Percentiles rank a stretch among this genome's conserved stretches.
Evolutionary conservation across 2,329 filamentous ascomycete genomes (phyloP).

Genomic region (Monosporascus sp.): DNA sequence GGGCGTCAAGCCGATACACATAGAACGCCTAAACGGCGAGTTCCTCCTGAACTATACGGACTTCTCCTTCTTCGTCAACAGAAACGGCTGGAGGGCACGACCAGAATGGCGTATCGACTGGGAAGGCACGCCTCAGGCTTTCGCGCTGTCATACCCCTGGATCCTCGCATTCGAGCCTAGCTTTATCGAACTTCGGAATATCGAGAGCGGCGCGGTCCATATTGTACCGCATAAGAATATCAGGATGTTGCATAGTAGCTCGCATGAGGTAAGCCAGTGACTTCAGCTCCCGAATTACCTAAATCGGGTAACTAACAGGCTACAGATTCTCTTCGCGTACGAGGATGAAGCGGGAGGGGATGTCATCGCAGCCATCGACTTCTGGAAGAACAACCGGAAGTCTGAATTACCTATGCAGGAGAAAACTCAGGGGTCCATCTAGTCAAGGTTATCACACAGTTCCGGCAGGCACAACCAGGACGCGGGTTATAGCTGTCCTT

Average conservation of each 20-base stretch:
- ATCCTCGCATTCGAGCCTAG: conserved; percentile 96
- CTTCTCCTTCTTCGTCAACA: conserved; percentile 98
- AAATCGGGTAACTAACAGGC: conserved; percentile 16
- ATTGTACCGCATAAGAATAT: conserved; percentile 97
- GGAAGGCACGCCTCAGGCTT: conserved; percentile 89
- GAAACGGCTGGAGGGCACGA: conserved; percentile 93
- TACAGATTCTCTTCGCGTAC: conserved; percentile 91
- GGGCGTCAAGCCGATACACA: conserved; percentile 90
- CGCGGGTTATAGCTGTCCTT: conserved; percentile 6
- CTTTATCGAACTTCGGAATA: conserved; percentile 94
- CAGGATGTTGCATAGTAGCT: conserved; percentile 94
- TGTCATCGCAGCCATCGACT: conserved; percentile 90
- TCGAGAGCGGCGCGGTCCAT: conserved; percentile 90
- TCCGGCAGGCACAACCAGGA: conserved; percentile 6
- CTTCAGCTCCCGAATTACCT: not conserved
- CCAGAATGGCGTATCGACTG: conserved; percentile 97
- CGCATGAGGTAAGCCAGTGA: conserved; percentile 71
- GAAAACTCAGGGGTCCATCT: conserved; percentile 11
- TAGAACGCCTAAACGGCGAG: conserved; percentile 93
- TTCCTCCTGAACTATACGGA: conserved; percentile 98
- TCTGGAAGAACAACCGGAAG: conserved; percentile 70
- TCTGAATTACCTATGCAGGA: conserved; percentile 31
- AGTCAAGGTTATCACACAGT: conserved; percentile 5
- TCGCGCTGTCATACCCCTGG: conserved; percentile 93
- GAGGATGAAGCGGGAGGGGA: conserved; percentile 94